A percentile compares a stretch with the other conserved stretches of the same genome.
These are phyloP conservation scores for Epichloe sp. DNA, from an alignment of 2,329 filamentous ascomycete species.

Conservation along the genomic window DNA sequence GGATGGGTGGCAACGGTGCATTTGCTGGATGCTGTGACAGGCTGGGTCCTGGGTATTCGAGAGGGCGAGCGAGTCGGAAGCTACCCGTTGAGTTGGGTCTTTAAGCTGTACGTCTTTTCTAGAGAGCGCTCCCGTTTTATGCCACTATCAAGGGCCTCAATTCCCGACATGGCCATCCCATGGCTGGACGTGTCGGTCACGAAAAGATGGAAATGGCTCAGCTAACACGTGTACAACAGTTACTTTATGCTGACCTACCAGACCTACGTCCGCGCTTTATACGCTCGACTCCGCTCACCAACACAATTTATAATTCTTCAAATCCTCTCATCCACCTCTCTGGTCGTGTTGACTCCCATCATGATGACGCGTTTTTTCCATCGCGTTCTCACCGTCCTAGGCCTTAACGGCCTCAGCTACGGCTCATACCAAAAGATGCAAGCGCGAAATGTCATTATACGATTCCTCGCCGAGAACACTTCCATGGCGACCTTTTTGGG, in stretches of 20 bases:
- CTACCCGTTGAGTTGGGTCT: slow-evolving; percentile 58
- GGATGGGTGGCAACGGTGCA: slow-evolving; percentile 57
- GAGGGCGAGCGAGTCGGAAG: slow-evolving; percentile 55
- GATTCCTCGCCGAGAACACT: slow-evolving; percentile 52
- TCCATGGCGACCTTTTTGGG: slow-evolving; percentile 57
- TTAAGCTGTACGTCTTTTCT: slow-evolving; percentile 44
- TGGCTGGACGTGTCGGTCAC: not conserved
- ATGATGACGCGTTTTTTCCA: slow-evolving; percentile 50
- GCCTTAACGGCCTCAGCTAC: slow-evolving; percentile 46
- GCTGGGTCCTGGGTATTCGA: slow-evolving; percentile 52
- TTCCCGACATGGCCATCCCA: not conserved
- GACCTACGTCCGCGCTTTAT: slow-evolving; percentile 56
- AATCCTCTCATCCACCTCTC: slow-evolving; percentile 46
- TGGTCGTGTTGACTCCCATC: slow-evolving; percentile 50
- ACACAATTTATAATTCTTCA: slow-evolving; percentile 53
- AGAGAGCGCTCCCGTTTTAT: not conserved
- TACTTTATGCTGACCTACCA: slow-evolving; percentile 60
- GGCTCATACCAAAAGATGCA: slow-evolving; percentile 53
- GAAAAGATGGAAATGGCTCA: not conserved
- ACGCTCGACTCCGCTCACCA: slow-evolving; percentile 53
- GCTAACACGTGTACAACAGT: slow-evolving; percentile 17
- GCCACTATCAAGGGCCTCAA: not conserved
- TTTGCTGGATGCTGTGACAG: slow-evolving; percentile 49
- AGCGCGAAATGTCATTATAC: slow-evolving; percentile 53
- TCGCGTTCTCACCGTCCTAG: slow-evolving; percentile 37